Conservation (phyloP, 768 basidiomycete species). For the Boletus reticuloceps region DNA sequence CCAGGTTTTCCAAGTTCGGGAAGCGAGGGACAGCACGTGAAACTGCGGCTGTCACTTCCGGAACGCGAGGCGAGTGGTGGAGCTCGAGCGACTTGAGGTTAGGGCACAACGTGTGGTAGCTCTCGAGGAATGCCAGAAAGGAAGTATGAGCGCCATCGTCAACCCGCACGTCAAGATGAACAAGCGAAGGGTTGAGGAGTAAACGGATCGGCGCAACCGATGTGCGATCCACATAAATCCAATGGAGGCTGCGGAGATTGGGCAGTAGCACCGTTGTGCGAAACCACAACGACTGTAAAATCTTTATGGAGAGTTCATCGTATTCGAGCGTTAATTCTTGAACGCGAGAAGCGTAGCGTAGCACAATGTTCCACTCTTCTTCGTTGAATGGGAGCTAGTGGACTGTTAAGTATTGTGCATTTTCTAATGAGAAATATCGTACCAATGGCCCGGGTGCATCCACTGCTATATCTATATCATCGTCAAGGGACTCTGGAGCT, state of each 20-base stretch:
- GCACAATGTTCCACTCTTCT: slow-evolving; percentile 1
- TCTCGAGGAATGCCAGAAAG: slow-evolving; percentile 2
- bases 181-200: slow-evolving; percentile 8
- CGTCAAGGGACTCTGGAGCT: not conserved
- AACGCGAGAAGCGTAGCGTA: slow-evolving; percentile 7
- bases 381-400: not conserved
- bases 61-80: not conserved
- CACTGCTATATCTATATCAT: no score
- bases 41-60: not conserved
- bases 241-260: slow-evolving; percentile 1
- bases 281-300: slow-evolving; percentile 2
- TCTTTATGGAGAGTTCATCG: not conserved
- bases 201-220: not conserved
- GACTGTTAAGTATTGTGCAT: not conserved
- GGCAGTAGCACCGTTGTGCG: slow-evolving; percentile 5
- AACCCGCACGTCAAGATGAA: slow-evolving; percentile 1
- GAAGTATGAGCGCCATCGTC: not conserved
- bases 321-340: not conserved
- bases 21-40: slow-evolving; percentile 5
- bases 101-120: slow-evolving; percentile 2
- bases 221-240: not conserved
- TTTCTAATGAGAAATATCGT: not conserved
- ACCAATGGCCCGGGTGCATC: not conserved
- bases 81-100: slow-evolving; percentile 6
- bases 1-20: not conserved